Evolutionary conservation across 257 asterid genomes (phyloP).

Genomic region (Plantago ovata): DNA sequence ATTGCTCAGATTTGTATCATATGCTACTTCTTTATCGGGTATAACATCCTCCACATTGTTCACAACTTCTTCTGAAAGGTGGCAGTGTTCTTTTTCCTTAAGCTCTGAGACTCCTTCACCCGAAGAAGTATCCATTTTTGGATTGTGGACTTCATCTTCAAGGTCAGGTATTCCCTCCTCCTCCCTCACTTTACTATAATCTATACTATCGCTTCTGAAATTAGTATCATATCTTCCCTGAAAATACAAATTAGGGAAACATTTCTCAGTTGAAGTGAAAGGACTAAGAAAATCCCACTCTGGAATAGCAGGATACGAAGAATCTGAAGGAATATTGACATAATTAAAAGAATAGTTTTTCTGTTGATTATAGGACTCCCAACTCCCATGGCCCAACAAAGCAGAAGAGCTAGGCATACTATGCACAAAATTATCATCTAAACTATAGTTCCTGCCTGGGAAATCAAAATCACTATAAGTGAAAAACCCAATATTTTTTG

Average conservation of each 20-base stretch:
- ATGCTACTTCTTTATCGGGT: neutral
- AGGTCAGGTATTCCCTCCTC: conserved; percentile 18
- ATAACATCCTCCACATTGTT: neutral
- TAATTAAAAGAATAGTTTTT: neutral
- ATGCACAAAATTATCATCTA: neutral
- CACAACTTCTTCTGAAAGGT: neutral
- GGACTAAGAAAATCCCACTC: conserved; percentile 1
- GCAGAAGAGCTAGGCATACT: neutral
- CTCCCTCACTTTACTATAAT: conserved; percentile 13
- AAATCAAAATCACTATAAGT: conserved; percentile 3
- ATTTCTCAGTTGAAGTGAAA: conserved; percentile 4
- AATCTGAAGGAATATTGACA: no score
- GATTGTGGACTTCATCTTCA: conserved; percentile 12
- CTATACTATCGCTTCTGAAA: neutral
- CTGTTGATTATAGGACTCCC: neutral
- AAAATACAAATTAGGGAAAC: conserved; percentile 1
- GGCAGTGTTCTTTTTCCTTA: conserved; percentile 5
- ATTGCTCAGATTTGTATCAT: neutral
- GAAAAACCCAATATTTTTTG: neutral
- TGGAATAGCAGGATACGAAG: neutral
- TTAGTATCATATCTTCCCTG: conserved; percentile 1
- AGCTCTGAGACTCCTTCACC: neutral
- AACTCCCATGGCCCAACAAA: neutral
- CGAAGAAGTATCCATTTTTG: neutral
- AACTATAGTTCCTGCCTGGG: neutral